Evolutionary conservation across 768 basidiomycete species (phyloP).

Genomic region (Phlebiopsis flavidoalba): DNA sequence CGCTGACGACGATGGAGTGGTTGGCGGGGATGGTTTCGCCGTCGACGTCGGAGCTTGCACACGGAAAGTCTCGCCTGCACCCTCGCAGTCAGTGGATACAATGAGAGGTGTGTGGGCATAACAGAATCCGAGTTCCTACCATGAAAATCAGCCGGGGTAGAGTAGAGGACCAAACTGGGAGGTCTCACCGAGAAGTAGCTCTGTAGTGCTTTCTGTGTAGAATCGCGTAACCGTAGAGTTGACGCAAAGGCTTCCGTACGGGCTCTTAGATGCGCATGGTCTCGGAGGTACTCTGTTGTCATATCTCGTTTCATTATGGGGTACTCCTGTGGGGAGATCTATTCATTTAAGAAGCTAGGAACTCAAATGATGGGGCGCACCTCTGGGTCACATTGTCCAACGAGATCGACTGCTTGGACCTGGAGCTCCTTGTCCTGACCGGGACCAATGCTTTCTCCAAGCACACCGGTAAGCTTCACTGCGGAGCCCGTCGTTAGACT

Average conservation of each 20-base stretch:
- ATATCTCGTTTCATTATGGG: slow-evolving; percentile 90
- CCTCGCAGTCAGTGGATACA: slow-evolving; percentile 92
- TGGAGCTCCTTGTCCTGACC: slow-evolving; percentile 50
- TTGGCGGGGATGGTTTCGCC: slow-evolving; percentile 11
- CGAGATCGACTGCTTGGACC: slow-evolving; percentile 40
- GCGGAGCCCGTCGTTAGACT: slow-evolving; percentile 53
- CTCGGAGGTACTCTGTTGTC: slow-evolving; percentile 74
- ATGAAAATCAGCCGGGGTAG: slow-evolving; percentile 14
- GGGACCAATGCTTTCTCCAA: slow-evolving; percentile 41
- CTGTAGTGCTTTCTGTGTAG: slow-evolving; percentile 49
- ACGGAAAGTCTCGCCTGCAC: slow-evolving; percentile 88
- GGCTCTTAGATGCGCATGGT: slow-evolving; percentile 83
- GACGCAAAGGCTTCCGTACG: slow-evolving; percentile 68
- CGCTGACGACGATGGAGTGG: slow-evolving; percentile 10
- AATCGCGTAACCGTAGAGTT: slow-evolving; percentile 70
- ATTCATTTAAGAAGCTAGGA: slow-evolving; percentile 9
- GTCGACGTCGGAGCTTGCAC: slow-evolving; percentile 37
- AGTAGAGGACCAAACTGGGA: background rate
- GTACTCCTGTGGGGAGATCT: slow-evolving; percentile 49
- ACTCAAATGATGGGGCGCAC: slow-evolving; percentile 28
- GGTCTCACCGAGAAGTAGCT: slow-evolving; percentile 66
- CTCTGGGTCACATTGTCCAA: slow-evolving; percentile 57
- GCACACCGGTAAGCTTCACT: slow-evolving; percentile 42
- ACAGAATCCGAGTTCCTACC: slow-evolving; percentile 70
- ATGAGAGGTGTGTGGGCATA: slow-evolving; percentile 83